Evolutionary conservation across 805 yeast species (phyloP).

Genomic region (Teunomyces kruisii): DNA sequence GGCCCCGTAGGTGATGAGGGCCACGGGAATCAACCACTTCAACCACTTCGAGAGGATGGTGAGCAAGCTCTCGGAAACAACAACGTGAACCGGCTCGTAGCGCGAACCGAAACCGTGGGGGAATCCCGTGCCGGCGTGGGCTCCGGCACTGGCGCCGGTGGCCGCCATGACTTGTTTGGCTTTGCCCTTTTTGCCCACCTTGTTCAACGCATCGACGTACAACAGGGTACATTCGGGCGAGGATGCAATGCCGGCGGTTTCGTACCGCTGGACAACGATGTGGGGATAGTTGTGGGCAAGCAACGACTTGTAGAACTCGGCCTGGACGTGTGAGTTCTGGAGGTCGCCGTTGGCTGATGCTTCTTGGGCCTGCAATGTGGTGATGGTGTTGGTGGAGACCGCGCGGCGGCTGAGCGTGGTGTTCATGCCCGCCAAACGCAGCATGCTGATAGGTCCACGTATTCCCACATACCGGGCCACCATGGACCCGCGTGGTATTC

Average conservation of each 20-base stretch:
- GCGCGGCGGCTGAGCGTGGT: constrained; percentile 7
- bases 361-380: constrained; percentile 52
- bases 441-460: background rate
- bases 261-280: constrained; percentile 90
- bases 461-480: background rate
- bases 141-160: constrained; percentile 4
- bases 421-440: background rate
- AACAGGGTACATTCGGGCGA: constrained; percentile 75
- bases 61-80: constrained; percentile 81
- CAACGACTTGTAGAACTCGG: constrained; percentile 75
- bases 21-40: constrained; percentile 83
- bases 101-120: constrained; percentile 56
- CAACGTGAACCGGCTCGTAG: constrained; percentile 88
- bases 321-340: constrained; percentile 69
- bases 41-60: constrained; percentile 82
- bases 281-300: constrained; percentile 89
- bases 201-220: constrained; percentile 78
- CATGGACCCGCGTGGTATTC: background rate
- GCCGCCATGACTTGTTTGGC: constrained; percentile 60
- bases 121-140: constrained; percentile 8
- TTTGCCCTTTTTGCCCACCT: constrained; percentile 73
- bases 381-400: constrained; percentile 28
- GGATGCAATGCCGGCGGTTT: constrained; percentile 88
- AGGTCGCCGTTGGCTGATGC: constrained; percentile 81
- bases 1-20: constrained; percentile 77